phyloP scores from a whole-genome alignment of 73 alveolate genomes.

The Stentor coeruleus region DNA sequence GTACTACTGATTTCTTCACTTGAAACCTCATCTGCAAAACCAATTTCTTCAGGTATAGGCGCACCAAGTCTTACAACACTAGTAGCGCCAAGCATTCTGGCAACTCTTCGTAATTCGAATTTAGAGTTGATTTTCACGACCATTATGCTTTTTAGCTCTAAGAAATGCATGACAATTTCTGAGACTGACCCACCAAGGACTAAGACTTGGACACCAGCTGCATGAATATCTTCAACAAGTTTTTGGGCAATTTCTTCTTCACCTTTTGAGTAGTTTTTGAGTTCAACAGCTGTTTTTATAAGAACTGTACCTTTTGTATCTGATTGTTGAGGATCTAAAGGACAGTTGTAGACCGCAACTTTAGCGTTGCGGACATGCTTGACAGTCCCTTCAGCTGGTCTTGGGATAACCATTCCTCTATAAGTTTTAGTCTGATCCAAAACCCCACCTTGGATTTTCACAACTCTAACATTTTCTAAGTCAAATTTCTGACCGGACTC shows the following conservation, averaged over 20 bases:
- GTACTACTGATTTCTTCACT: conserved; percentile 88
- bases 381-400: conserved; percentile 90
- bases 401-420: conserved; percentile 88
- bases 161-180: conserved; percentile 89
- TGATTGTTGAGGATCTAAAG: conserved; percentile 89
- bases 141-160: conserved; percentile 95
- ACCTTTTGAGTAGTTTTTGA: conserved; percentile 54
- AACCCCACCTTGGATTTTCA: conserved; percentile 93
- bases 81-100: conserved; percentile 90
- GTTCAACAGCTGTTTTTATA: conserved; percentile 92
- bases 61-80: conserved; percentile 91
- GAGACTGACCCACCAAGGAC: conserved; percentile 93
- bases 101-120: conserved; percentile 93
- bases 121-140: conserved; percentile 87
- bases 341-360: conserved; percentile 94
- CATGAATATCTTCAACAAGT: conserved; percentile 81
- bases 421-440: conserved; percentile 78
- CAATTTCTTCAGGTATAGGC: conserved; percentile 97
- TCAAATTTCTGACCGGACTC: conserved; percentile 53
- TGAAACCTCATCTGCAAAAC: conserved; percentile 86
- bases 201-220: conserved; percentile 91
- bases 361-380: conserved; percentile 84
- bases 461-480: conserved; percentile 93
- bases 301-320: conserved; percentile 98
- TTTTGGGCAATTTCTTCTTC: conserved; percentile 89